These are phyloP conservation scores for Monosporascus sp. DNA, from an alignment of 2,329 filamentous ascomycete species.

Conservation along the genomic window DNA sequence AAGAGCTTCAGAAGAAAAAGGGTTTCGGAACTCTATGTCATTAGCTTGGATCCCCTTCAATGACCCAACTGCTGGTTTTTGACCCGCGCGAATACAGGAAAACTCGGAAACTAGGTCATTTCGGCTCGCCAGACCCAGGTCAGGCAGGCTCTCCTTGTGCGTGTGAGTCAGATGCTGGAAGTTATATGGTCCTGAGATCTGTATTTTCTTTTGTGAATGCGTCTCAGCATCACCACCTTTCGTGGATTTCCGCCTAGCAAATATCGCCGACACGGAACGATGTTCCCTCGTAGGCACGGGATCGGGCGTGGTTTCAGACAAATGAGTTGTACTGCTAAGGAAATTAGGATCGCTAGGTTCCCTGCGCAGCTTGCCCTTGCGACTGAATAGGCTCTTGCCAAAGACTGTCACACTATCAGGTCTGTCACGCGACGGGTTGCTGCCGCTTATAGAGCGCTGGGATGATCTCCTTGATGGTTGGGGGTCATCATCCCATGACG, in stretches of 20 bases:
- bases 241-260: constrained; percentile 42
- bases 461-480: constrained; percentile 53
- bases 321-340: constrained; percentile 44
- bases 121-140: constrained; percentile 35
- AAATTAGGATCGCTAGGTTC: constrained; percentile 46
- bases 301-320: constrained; percentile 37
- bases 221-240: constrained; percentile 27
- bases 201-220: constrained; percentile 35
- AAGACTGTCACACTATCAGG: constrained; percentile 57
- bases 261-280: constrained; percentile 44
- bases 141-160: constrained; percentile 42
- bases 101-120: constrained; percentile 40
- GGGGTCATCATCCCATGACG: constrained; percentile 49
- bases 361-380: constrained; percentile 46
- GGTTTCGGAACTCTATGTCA: constrained; percentile 42
- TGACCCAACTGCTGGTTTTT: constrained; percentile 29
- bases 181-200: constrained; percentile 62
- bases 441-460: constrained; percentile 49
- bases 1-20: constrained; percentile 39
- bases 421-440: constrained; percentile 47
- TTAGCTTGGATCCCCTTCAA: constrained; percentile 34
- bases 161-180: constrained; percentile 62
- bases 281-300: constrained; percentile 33
- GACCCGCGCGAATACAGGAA: constrained; percentile 34
- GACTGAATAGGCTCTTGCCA: constrained; percentile 55